phyloP scores from a whole-genome alignment of 805 yeast species.

The Spathaspora hagerdaliae region DNA sequence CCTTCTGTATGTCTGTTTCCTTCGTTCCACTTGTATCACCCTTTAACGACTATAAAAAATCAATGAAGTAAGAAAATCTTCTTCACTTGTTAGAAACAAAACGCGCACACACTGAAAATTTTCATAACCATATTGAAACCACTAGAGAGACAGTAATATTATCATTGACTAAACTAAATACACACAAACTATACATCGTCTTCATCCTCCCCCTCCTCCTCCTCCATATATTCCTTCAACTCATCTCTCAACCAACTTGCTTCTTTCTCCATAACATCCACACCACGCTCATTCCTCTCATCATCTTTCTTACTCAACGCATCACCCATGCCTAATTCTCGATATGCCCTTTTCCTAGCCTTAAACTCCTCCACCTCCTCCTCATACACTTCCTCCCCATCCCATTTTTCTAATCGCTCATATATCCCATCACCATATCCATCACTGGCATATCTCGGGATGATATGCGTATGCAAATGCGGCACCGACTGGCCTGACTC shows the following conservation, averaged over 20 bases:
- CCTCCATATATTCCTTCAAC: conserved; percentile 14
- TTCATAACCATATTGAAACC: too few relatives aligned
- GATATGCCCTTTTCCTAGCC: conserved; percentile 19
- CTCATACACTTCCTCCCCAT: conserved; percentile 36
- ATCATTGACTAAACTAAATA: too few relatives aligned
- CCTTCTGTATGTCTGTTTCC: conserved; percentile 36
- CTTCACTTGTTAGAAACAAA: too few relatives aligned
- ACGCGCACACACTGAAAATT: too few relatives aligned
- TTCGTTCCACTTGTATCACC: conserved; percentile 65
- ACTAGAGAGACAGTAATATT: too few relatives aligned
- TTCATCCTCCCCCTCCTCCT: too few relatives aligned
- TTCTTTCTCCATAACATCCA: conserved; percentile 68
- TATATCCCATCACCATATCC: conserved; percentile 59
- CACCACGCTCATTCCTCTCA: conserved; percentile 53
- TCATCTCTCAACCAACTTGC: conserved; percentile 51
- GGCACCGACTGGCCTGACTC: conserved; percentile 97
- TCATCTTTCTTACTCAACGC: conserved; percentile 37
- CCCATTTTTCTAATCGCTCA: conserved; percentile 52
- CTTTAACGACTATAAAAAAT: too few relatives aligned
- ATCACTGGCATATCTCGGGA: conserved; percentile 71
- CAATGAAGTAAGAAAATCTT: too few relatives aligned
- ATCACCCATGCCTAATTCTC: conserved; percentile 12
- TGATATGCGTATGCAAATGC: conserved; percentile 89
- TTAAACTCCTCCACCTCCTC: conserved; percentile 28
- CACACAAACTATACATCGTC: too few relatives aligned